Evolutionary conservation across 2,329 filamentous ascomycete genomes (phyloP).

Genomic region (Botrytis elliptica): DNA sequence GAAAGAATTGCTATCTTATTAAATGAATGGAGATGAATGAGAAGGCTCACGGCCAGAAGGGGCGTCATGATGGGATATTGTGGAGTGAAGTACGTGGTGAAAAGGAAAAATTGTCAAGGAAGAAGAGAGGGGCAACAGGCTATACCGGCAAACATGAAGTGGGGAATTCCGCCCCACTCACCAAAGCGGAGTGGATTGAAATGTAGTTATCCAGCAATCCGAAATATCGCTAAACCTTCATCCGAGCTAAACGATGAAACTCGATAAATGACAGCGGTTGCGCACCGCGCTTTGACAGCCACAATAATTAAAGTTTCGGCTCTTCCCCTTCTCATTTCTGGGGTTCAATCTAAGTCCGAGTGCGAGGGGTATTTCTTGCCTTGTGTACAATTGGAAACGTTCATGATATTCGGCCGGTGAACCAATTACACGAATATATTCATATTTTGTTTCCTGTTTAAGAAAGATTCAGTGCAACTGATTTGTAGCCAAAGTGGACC

Average conservation of each 20-base stretch:
- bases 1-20: background rate
- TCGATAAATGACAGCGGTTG: conserved; percentile 12
- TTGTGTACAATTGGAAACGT: background rate
- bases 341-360: background rate
- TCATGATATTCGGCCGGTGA: background rate
- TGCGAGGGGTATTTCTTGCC: background rate
- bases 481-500: background rate
- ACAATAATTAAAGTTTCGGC: background rate
- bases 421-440: background rate
- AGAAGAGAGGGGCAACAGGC: background rate
- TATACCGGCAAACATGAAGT: background rate
- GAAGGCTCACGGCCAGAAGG: background rate
- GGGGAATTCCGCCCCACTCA: background rate
- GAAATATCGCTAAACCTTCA: background rate
- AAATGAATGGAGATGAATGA: background rate
- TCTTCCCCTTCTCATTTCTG: background rate
- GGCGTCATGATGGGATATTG: background rate
- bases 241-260: background rate
- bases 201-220: background rate
- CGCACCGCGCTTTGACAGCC: conserved; percentile 6
- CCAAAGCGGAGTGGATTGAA: background rate
- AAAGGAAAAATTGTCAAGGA: conserved; percentile 5
- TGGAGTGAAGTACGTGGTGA: background rate
- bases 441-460: background rate
- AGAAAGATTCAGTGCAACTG: background rate